phyloP scores from a whole-genome alignment of 306 rosid genomes.

The Vicia sativa region DNA sequence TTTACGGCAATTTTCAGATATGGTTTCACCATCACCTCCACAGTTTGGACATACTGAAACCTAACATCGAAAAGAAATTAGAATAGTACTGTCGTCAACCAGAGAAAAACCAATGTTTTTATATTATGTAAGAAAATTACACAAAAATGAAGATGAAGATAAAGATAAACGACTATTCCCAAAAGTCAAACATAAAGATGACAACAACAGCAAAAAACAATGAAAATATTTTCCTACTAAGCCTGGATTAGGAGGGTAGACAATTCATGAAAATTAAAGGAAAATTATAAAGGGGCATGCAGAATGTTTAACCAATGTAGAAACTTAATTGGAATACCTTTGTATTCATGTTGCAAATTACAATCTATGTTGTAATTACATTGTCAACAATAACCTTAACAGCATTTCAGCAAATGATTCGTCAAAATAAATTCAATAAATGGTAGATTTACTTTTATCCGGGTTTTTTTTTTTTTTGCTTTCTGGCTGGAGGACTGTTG shows the following conservation, averaged over 20 bases:
- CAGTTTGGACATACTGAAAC: conserved; percentile 92
- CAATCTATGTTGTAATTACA: conserved; percentile 6
- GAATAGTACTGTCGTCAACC: conserved; percentile 20
- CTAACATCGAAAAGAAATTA: conserved; percentile 46
- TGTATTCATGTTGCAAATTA: neutral
- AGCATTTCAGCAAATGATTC: conserved; percentile 5
- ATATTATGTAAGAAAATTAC: conserved; percentile 25
- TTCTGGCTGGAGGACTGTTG: conserved; percentile 2
- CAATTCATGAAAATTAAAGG: conserved; percentile 29
- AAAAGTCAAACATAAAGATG: conserved; percentile 22
- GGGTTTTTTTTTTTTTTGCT: neutral
- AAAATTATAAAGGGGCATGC: conserved; percentile 18
- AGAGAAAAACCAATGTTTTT: conserved; percentile 13
- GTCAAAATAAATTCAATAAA: conserved; percentile 5
- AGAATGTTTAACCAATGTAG: conserved; percentile 24
- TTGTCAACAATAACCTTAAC: neutral
- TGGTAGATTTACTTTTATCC: neutral
- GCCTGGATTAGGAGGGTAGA: conserved; percentile 1
- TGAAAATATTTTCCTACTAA: neutral
- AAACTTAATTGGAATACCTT: conserved; percentile 20
- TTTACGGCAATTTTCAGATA: conserved; percentile 86
- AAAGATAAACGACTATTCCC: conserved; percentile 34
- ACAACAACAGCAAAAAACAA: neutral
- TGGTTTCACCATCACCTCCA: conserved; percentile 91
- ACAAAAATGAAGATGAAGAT: conserved; percentile 32